Conservation (phyloP, 345 rosid species). For the Noccaea caerulescens region DNA sequence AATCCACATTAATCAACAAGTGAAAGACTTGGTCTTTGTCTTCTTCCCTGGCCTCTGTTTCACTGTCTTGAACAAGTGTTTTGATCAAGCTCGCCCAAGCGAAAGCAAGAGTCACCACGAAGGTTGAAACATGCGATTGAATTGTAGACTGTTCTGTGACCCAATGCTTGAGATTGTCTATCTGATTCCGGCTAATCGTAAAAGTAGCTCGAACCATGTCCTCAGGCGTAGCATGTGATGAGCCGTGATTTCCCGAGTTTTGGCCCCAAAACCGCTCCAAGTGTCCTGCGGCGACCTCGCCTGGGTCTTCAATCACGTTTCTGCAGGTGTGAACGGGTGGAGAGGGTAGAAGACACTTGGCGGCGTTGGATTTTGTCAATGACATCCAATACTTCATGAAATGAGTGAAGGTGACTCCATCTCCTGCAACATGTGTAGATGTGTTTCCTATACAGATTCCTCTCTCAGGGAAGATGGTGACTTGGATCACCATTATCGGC, state of each 20-base stretch:
- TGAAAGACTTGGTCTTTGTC: constrained; percentile 21
- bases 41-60: constrained; percentile 5
- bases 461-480: constrained; percentile 45
- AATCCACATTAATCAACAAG: constrained; percentile 41
- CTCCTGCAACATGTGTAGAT: constrained; percentile 38
- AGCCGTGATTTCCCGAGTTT: not conserved
- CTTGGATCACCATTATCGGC: constrained; percentile 34
- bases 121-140: constrained; percentile 35
- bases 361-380: constrained; percentile 25
- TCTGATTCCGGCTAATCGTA: constrained; percentile 28
- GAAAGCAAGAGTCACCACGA: constrained; percentile 46
- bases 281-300: constrained; percentile 32
- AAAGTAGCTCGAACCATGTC: constrained; percentile 48
- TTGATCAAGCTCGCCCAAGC: constrained; percentile 47
- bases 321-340: constrained; percentile 36
- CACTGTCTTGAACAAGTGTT: constrained; percentile 14
- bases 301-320: constrained; percentile 46
- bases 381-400: constrained; percentile 51
- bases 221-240: constrained; percentile 4
- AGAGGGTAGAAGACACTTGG: constrained; percentile 4
- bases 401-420: constrained; percentile 43
- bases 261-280: constrained; percentile 39
- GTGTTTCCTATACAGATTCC: constrained; percentile 50
- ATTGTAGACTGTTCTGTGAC: constrained; percentile 29
- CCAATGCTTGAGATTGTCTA: constrained; percentile 40